A percentile compares a stretch with the other conserved stretches of the same genome.
Conservation (phyloP, 768 basidiomycete genomes). For the Kwoniella shandongensis region DNA sequence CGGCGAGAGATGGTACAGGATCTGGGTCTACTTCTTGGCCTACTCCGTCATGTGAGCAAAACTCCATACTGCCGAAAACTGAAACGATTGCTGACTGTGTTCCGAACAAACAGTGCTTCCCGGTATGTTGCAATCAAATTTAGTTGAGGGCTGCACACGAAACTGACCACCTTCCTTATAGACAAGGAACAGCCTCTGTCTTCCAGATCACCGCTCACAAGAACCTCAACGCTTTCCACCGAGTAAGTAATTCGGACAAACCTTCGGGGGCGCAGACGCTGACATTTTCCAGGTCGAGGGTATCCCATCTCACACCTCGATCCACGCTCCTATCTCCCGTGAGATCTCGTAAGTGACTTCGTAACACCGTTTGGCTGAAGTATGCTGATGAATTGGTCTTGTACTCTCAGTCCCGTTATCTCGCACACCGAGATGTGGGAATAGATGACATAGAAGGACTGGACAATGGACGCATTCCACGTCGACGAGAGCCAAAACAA, state of each 20-base stretch:
- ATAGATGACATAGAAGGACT: too few species aligned
- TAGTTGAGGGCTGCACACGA: background rate
- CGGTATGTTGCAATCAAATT: constrained; percentile 57
- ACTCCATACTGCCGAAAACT: too few species aligned
- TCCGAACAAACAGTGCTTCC: constrained; percentile 52
- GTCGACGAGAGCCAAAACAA: too few species aligned
- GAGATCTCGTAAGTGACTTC: constrained; percentile 40
- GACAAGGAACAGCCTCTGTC: constrained; percentile 85
- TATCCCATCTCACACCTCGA: constrained; percentile 65
- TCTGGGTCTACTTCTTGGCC: constrained; percentile 97
- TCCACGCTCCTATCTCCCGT: constrained; percentile 42
- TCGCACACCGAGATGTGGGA: constrained; percentile 42
- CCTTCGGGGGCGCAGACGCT: background rate
- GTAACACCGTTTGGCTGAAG: background rate
- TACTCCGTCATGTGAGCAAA: constrained; percentile 70
- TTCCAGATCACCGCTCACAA: constrained; percentile 99
- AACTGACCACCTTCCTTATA: constrained; percentile 34
- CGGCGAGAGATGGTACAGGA: constrained; percentile 87
- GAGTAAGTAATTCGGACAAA: constrained; percentile 50
- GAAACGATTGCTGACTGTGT: constrained; percentile 3
- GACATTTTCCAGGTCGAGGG: constrained; percentile 63
- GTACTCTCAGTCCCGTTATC: constrained; percentile 34
- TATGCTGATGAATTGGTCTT: constrained; percentile 5
- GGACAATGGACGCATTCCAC: too few species aligned
- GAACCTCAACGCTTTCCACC: constrained; percentile 93